Percentiles rank a stretch among this genome's conserved stretches.
phyloP scores from a whole-genome alignment of 2,329 filamentous ascomycete species.

The Metarhizium sp. region DNA sequence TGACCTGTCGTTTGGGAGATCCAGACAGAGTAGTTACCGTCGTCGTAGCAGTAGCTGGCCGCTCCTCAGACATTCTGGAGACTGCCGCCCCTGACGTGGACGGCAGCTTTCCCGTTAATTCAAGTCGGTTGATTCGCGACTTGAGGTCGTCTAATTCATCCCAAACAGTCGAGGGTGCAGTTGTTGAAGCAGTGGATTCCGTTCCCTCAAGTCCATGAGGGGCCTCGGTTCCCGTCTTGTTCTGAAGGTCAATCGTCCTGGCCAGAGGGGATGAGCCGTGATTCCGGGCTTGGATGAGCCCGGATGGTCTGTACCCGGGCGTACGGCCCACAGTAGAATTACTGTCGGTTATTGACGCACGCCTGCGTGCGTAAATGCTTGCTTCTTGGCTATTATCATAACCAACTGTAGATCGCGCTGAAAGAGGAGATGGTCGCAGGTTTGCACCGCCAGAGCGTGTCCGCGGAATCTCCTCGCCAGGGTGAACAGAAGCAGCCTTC shows the following conservation, averaged over 20 bases:
- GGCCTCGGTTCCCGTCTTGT: slow-evolving; percentile 17
- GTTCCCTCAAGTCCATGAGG: slow-evolving; percentile 53
- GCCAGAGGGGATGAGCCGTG: slow-evolving; percentile 55
- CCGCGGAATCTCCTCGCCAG: slow-evolving; percentile 27
- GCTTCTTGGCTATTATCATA: slow-evolving; percentile 30
- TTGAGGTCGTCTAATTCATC: slow-evolving; percentile 95
- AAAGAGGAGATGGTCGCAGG: slow-evolving; percentile 35
- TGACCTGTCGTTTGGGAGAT: slow-evolving; percentile 63
- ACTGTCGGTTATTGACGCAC: slow-evolving; percentile 40
- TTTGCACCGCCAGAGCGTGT: slow-evolving; percentile 21
- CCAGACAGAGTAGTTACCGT: slow-evolving; percentile 84
- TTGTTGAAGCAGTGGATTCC: slow-evolving; percentile 81
- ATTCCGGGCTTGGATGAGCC: slow-evolving; percentile 19
- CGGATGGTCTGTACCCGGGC: slow-evolving; percentile 30
- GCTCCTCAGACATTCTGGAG: slow-evolving; percentile 63
- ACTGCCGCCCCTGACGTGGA: slow-evolving; percentile 74
- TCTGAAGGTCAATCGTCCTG: slow-evolving; percentile 26
- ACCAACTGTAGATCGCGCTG: slow-evolving; percentile 37
- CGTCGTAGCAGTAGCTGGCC: slow-evolving; percentile 84
- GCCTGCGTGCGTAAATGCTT: slow-evolving; percentile 21
- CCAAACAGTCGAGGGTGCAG: slow-evolving; percentile 89
- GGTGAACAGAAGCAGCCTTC: slow-evolving; percentile 28
- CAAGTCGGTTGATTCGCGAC: slow-evolving; percentile 81
- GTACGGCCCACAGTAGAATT: slow-evolving; percentile 31
- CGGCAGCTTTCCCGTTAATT: slow-evolving; percentile 80